Conservation (phyloP, 179 eudicot species). For the Spergularia azorica region DNA sequence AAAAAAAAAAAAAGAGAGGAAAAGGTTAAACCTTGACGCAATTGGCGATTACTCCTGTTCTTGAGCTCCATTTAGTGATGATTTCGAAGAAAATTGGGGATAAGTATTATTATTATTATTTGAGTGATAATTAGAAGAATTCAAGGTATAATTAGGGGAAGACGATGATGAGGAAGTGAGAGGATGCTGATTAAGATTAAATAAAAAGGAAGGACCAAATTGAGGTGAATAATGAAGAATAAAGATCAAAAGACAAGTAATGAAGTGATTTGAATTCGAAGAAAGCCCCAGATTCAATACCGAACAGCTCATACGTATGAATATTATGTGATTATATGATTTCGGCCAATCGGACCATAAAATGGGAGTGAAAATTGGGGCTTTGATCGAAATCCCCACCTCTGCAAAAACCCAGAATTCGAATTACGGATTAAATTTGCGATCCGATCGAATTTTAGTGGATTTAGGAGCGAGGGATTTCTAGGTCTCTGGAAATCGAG, state of each 20-base stretch:
- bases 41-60: slow-evolving; percentile 71
- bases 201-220: slow-evolving; percentile 38
- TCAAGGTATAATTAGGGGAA: neutral
- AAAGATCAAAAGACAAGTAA: slow-evolving; percentile 52
- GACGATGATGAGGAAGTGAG: slow-evolving; percentile 23
- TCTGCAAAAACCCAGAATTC: slow-evolving; percentile 12
- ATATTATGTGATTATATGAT: neutral
- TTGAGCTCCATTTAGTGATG: slow-evolving; percentile 49
- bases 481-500: slow-evolving; percentile 9
- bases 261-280: slow-evolving; percentile 54
- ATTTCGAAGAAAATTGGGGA: slow-evolving; percentile 20
- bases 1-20: neutral
- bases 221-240: slow-evolving; percentile 60
- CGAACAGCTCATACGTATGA: slow-evolving; percentile 55
- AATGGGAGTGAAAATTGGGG: neutral
- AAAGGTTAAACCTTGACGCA: slow-evolving; percentile 50
- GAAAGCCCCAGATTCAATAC: slow-evolving; percentile 47
- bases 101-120: slow-evolving; percentile 11
- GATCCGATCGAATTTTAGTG: neutral
- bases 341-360: neutral
- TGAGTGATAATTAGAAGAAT: neutral
- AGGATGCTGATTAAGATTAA: slow-evolving; percentile 35
- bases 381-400: neutral
- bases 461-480: slow-evolving; percentile 6
- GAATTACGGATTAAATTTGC: neutral